Evolutionary conservation across 2,329 filamentous ascomycete genomes (phyloP).

Genomic region (Aspergillus brasiliensis): DNA sequence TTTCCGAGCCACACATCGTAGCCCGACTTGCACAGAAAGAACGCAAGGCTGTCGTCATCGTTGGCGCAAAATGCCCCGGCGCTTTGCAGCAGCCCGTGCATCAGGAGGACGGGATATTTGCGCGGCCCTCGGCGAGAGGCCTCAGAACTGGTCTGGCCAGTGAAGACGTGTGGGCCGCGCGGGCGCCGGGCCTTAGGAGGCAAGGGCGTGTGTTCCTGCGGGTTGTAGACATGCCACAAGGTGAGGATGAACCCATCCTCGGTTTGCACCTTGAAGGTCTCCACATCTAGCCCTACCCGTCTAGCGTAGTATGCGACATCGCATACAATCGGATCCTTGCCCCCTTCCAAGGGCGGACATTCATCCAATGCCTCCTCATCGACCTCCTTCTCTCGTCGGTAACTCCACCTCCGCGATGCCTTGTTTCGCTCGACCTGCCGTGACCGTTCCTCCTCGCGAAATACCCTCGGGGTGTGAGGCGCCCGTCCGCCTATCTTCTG

Average conservation of each 20-base stretch:
- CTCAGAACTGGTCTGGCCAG: constrained; percentile 35
- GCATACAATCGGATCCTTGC: constrained; percentile 74
- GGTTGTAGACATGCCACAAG: constrained; percentile 87
- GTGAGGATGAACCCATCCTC: constrained; percentile 92
- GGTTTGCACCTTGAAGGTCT: constrained; percentile 81
- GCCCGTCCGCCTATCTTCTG: constrained; percentile 61
- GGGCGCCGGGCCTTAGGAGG: constrained; percentile 47
- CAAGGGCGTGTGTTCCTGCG: constrained; percentile 66
- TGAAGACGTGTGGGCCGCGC: constrained; percentile 66
- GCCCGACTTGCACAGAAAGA: constrained; percentile 87
- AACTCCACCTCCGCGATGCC: constrained; percentile 64
- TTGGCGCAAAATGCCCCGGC: constrained; percentile 87
- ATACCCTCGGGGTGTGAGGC: constrained; percentile 64
- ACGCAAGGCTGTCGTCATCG: constrained; percentile 85
- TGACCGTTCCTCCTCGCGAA: constrained; percentile 70
- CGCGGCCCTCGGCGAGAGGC: constrained; percentile 27
- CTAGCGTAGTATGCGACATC: constrained; percentile 85
- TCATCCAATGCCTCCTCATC: constrained; percentile 46
- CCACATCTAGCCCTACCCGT: constrained; percentile 82
- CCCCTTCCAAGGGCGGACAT: constrained; percentile 77
- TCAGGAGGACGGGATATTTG: constrained; percentile 76
- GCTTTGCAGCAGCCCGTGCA: constrained; percentile 86
- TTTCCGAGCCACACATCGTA: constrained; percentile 97
- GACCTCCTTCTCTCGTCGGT: constrained; percentile 43
- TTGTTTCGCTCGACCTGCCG: constrained; percentile 60